These are phyloP conservation scores for Ophiostoma fasciatum DNA, from an alignment of 2,329 filamentous ascomycete species.

Conservation along the genomic window DNA sequence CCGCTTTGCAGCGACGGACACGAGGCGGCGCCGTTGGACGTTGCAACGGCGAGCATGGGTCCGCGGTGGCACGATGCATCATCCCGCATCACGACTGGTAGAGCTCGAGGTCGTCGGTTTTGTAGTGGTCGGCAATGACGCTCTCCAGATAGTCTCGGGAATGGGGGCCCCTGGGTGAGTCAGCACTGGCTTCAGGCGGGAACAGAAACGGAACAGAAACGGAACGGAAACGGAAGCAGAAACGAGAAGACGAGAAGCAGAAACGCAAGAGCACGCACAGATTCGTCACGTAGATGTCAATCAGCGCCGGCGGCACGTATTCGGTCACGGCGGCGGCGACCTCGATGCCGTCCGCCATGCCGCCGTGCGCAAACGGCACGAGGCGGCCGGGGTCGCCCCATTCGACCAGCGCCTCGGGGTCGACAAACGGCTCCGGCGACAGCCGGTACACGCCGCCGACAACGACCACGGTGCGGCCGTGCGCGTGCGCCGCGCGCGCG, in stretches of 20 bases:
- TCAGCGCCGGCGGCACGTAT: slow-evolving; percentile 60
- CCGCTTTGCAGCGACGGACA: too few species aligned
- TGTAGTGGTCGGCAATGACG: slow-evolving; percentile 18
- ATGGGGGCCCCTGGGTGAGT: slow-evolving; percentile 18
- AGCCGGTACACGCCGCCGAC: slow-evolving; percentile 89
- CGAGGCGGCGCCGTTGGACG: too few species aligned
- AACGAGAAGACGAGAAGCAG: too few species aligned
- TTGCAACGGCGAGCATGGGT: too few species aligned
- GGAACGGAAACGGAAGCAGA: too few species aligned
- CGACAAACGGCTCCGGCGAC: slow-evolving; percentile 75
- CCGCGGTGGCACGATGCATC: too few species aligned
- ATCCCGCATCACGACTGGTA: slow-evolving; percentile 7
- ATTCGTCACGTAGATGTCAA: slow-evolving; percentile 79
- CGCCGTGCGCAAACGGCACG: slow-evolving; percentile 63
- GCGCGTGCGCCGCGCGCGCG: slow-evolving; percentile 68
- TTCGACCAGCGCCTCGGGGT: slow-evolving; percentile 70
- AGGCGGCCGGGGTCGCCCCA: slow-evolving; percentile 69
- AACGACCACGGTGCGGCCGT: slow-evolving; percentile 73
- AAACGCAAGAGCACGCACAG: too few species aligned
- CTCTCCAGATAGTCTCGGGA: slow-evolving; percentile 16
- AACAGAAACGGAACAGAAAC: slow-evolving; percentile 26
- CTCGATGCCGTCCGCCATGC: slow-evolving; percentile 62
- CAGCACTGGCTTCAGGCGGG: neutral
- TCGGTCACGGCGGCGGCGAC: slow-evolving; percentile 71
- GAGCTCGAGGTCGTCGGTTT: slow-evolving; percentile 13